phyloP scores from a whole-genome alignment of 768 basidiomycete species.

The Russula brevipes region DNA sequence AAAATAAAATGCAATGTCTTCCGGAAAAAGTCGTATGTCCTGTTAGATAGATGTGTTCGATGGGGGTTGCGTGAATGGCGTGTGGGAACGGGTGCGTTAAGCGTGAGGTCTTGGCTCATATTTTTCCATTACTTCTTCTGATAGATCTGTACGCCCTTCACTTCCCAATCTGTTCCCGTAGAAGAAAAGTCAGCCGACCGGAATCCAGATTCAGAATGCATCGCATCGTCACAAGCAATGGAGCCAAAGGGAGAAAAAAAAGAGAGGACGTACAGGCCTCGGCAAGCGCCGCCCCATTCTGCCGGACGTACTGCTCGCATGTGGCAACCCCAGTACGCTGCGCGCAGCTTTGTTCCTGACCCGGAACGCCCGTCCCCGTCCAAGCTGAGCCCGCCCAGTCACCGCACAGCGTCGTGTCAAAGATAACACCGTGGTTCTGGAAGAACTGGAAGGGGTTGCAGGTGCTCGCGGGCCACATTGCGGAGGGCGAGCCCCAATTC shows the following conservation, averaged over 20 bases:
- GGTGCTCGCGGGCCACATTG: conserved; percentile 66
- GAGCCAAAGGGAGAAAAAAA: conserved; percentile 1
- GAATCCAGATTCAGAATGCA: too few species aligned
- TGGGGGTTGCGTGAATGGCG: neutral
- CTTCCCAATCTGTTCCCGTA: conserved; percentile 65
- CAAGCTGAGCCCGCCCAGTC: conserved; percentile 89
- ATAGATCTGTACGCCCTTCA: conserved; percentile 69
- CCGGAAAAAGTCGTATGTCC: neutral
- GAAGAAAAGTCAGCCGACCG: conserved; percentile 4
- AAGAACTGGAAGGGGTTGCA: conserved; percentile 82
- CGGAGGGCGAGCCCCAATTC: conserved; percentile 72
- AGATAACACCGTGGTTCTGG: conserved; percentile 67
- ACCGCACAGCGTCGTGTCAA: conserved; percentile 85
- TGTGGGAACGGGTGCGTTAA: conserved; percentile 1
- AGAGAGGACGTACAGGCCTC: conserved; percentile 65
- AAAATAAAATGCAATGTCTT: conserved; percentile 14
- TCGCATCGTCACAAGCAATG: neutral
- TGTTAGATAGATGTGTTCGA: neutral
- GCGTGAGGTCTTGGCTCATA: neutral
- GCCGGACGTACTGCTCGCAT: conserved; percentile 72
- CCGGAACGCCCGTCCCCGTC: conserved; percentile 65
- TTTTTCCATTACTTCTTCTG: conserved; percentile 33
- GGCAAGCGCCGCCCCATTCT: conserved; percentile 61
- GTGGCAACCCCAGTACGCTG: conserved; percentile 74
- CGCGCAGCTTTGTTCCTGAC: conserved; percentile 84